Evolutionary conservation across 2,329 filamentous ascomycete species (phyloP), one percentile per base, ranked within the genome.

Genomic region (Monilinia vaccinii-corymbosi): DNA sequence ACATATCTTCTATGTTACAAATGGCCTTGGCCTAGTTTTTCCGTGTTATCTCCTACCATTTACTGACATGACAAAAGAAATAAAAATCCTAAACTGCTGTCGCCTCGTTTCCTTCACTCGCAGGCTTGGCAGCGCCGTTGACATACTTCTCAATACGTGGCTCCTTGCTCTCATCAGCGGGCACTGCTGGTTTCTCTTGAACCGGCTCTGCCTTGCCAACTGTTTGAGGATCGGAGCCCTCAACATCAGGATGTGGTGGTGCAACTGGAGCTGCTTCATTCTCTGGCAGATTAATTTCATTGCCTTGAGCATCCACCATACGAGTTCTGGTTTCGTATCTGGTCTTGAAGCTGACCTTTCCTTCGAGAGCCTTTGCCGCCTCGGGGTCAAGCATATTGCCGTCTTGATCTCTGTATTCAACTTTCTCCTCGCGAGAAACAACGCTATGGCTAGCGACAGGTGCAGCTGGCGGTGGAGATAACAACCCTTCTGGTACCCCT

Each of bases 291-390:
- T 62, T 60, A 13, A 96, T 75, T 71, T 95, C 89, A 66, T 92
- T 91, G 62, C 92, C 94, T 47, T 84, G 73, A 56, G 82, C 83
- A 73, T 96, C 91, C 45, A 96, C 79, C 60, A 97, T 75, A 61
- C 90, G 86, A 10, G 91, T 97, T 65, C 89, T 83, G n/a, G 93
- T 97, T 79, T 97, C 93, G 72, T 97, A 97, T 66, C 87, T 88
- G 14, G 94, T 97, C 77, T 95, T 86, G 77, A 99, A 97, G 69
- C 91, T 90, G 62, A 97, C 92, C 75, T 96, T 95, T 69, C 93
- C 94, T 73, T 93, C 83, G 36, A 99, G 83, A 23, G 82, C 83
- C 69, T 88, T 84, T 61, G 99, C 91, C 72, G 96, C 84, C 70
- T 91, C 88, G 58, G 88, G 84, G 70, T 93, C 79, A 36, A 99